A percentile compares a stretch with the other conserved stretches of the same genome.
Evolutionary conservation across 306 rosid genomes (phyloP).

Genomic region (Rosa lucieae): DNA sequence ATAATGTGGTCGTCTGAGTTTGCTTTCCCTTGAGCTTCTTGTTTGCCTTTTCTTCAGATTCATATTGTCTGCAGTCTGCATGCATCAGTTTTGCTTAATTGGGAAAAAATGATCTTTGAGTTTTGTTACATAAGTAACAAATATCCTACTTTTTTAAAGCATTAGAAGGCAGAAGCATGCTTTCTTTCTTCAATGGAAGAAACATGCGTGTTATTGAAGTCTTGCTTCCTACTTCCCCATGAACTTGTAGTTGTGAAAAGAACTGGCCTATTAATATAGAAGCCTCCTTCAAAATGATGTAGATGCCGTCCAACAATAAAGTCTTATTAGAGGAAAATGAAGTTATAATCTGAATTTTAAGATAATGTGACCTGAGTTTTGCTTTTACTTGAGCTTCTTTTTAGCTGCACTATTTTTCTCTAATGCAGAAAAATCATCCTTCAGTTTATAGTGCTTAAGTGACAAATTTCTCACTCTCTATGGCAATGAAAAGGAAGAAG

Average conservation of each 20-base stretch:
- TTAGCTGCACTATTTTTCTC: not conserved
- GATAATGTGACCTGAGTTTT: not conserved
- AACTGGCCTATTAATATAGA: not conserved
- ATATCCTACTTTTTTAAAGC: not conserved
- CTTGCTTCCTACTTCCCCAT: not conserved
- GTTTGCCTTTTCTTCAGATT: not conserved
- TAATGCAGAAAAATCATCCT: not conserved
- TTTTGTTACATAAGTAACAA: not conserved
- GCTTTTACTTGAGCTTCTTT: not conserved
- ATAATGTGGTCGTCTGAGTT: not conserved
- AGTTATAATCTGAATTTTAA: no score
- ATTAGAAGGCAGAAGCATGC: not conserved
- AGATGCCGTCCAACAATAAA: not conserved
- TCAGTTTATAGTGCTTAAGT: not conserved
- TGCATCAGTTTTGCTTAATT: not conserved
- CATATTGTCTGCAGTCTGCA: not conserved
- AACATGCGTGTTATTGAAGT: not conserved
- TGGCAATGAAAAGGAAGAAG: not conserved
- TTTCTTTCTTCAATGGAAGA: not conserved
- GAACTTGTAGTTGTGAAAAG: not conserved
- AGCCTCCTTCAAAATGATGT: not conserved
- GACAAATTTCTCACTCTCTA: not conserved
- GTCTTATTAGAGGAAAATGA: not conserved
- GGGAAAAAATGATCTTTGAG: not conserved
- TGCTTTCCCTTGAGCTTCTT: not conserved